Evolutionary conservation across 805 yeast species (phyloP), one percentile per base, ranked within the genome.

Genomic region (Schwanniomyces pseudopolymorphus): DNA sequence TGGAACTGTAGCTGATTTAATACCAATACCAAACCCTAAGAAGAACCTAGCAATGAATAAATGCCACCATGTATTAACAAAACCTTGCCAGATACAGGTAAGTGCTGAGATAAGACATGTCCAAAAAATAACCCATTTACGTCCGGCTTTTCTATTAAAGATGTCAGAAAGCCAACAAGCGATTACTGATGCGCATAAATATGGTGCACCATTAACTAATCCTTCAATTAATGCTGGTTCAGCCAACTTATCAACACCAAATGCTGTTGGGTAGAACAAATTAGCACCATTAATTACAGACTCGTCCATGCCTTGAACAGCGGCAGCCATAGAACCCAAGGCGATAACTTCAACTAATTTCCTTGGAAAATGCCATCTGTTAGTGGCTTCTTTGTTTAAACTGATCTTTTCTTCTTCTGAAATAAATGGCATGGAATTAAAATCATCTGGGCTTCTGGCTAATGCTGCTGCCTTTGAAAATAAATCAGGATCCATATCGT

Each of bases 281-380:
- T 77, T 79, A 19, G 89, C 89, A 31, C 89, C 89, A 51, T 84
- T 83, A 48, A 81, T 69, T 8, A 83, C 88, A 5, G 87, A 77
- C 60, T 84, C 87, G 60, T 84, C 89, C 87, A 82, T 82, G 44
- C 89, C 89, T 59, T 84, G 89, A 35, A 83, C 86, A 4, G 85
- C 83, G 3, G 87, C 85, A 43, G 87, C 82, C 72, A 83, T 69
- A 2, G 88, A 83, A 39, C 85, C 81, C 56, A 82, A 66, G 7
- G 83, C 76, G 62, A 80, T 77, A 17, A 79, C 75, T 48, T 70
- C 79, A 50, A 78, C 61, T 54, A 85, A 68, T 48, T 74, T 79
- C 8, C 56, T 19, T 69, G 78, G 81, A 21, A 78, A 75, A 44
- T 68, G 68, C 74, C 75, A 72, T 45, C 58, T 69, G 33, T 64